Conservation (phyloP, 2,329 filamentous ascomycete genomes). For the Fusarium keratoplasticum region DNA sequence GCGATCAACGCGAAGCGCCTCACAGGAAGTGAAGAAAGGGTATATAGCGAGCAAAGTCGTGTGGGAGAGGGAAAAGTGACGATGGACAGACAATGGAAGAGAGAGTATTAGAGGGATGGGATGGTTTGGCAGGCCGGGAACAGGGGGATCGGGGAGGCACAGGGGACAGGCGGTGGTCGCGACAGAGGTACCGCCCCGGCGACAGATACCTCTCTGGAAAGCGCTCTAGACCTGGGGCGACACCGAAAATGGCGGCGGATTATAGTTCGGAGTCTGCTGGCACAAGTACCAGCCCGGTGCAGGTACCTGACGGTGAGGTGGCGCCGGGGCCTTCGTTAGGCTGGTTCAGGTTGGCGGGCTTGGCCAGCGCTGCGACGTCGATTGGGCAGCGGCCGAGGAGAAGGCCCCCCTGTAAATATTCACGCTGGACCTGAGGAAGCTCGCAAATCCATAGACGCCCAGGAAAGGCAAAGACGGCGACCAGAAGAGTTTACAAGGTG, state of each 20-base stretch:
- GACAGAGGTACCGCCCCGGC: conserved; percentile 28
- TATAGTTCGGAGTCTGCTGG: not conserved
- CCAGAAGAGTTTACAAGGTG: not conserved
- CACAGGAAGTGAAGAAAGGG: conserved; percentile 33
- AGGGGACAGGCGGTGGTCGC: conserved; percentile 35
- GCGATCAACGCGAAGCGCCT: conserved; percentile 44
- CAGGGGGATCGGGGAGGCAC: conserved; percentile 33
- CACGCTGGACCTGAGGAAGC: conserved; percentile 23
- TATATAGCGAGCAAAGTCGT: conserved; percentile 25
- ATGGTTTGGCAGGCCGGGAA: conserved; percentile 41
- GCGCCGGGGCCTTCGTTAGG: conserved; percentile 33
- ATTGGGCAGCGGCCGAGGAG: conserved; percentile 28
- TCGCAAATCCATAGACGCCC: conserved; percentile 25
- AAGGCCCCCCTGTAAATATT: conserved; percentile 34
- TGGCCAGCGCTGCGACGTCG: conserved; percentile 32
- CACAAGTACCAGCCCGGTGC: conserved; percentile 26
- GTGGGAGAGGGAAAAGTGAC: conserved; percentile 31
- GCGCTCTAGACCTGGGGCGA: conserved; percentile 13
- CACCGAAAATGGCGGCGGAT: not conserved
- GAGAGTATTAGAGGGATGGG: conserved; percentile 42
- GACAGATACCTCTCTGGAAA: conserved; percentile 25
- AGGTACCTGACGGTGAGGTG: conserved; percentile 40
- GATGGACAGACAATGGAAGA: conserved; percentile 32
- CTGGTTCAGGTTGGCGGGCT: conserved; percentile 45
- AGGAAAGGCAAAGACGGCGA: conserved; percentile 1